Conservation (phyloP, 345 rosid species). For the Aurinia saxatilis region DNA sequence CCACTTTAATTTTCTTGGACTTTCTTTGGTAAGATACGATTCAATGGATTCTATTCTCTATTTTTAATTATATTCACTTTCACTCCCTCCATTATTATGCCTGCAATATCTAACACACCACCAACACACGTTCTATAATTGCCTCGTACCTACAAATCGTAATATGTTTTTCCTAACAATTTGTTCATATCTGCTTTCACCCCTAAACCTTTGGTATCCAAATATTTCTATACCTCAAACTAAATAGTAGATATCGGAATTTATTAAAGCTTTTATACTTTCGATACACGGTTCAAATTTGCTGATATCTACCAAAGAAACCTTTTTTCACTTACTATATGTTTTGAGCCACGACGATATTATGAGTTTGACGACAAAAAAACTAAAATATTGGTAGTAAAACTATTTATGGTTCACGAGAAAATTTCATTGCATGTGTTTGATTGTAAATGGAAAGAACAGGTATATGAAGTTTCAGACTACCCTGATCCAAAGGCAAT, state of each 20-base stretch:
- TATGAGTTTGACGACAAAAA: background rate
- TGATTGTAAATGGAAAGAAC: background rate
- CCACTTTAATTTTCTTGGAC: background rate
- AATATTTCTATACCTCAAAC: background rate
- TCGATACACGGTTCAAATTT: background rate
- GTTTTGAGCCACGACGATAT: background rate
- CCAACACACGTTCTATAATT: conserved; percentile 28
- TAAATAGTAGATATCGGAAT: background rate
- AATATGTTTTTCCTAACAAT: background rate
- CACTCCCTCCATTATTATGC: conserved; percentile 23
- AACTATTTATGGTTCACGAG: background rate
- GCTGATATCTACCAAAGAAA: background rate
- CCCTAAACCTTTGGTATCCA: conserved; percentile 4
- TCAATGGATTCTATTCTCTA: conserved; percentile 19
- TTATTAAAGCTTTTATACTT: background rate
- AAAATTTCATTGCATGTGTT: background rate
- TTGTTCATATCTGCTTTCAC: conserved; percentile 11
- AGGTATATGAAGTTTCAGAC: background rate
- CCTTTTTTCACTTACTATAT: background rate
- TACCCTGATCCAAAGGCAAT: background rate
- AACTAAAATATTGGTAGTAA: background rate
- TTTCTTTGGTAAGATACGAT: conserved; percentile 20
- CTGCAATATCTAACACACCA: conserved; percentile 22
- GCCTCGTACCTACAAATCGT: conserved; percentile 25
- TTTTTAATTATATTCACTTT: background rate